Percentiles rank a stretch among this genome's conserved stretches.
phyloP scores from a whole-genome alignment of 495 filamentous ascomycete species.

The Rusavskia elegans region DNA sequence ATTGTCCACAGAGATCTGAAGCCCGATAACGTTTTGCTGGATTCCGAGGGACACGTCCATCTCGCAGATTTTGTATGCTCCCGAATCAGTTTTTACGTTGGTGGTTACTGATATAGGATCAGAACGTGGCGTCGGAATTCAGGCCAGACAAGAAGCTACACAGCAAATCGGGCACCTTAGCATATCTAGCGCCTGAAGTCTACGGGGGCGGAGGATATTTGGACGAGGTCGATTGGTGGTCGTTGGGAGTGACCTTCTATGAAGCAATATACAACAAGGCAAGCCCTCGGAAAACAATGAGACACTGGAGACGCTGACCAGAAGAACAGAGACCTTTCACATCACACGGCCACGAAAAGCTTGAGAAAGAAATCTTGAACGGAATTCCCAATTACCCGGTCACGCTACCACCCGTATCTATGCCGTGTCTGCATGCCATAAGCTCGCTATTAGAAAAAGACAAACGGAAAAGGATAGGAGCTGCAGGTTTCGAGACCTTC shows the following conservation, averaged over 20 bases:
- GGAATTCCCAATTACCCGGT: constrained; percentile 75
- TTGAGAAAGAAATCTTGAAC: constrained; percentile 68
- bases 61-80: constrained; percentile 85
- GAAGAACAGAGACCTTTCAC: constrained; percentile 67
- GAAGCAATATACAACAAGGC: constrained; percentile 99
- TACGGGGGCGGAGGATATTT: constrained; percentile 79
- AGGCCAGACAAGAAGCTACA: constrained; percentile 65
- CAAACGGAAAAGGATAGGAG: constrained; percentile 63
- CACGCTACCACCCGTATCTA: constrained; percentile 75
- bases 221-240: constrained; percentile 95
- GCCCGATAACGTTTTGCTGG: constrained; percentile 89
- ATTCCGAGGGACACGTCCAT: constrained; percentile 91
- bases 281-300: constrained; percentile 10
- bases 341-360: constrained; percentile 62
- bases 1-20: constrained; percentile 97
- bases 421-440: constrained; percentile 74
- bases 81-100: not conserved
- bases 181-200: constrained; percentile 92
- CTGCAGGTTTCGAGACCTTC: constrained; percentile 62
- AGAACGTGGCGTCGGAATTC: constrained; percentile 97
- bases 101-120: constrained; percentile 5
- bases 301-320: constrained; percentile 10
- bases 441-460: constrained; percentile 68
- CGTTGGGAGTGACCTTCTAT: constrained; percentile 88
- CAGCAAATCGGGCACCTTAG: constrained; percentile 91